phyloP scores from a whole-genome alignment of 768 basidiomycete genomes.

The Cantharellus cinnabarinus region DNA sequence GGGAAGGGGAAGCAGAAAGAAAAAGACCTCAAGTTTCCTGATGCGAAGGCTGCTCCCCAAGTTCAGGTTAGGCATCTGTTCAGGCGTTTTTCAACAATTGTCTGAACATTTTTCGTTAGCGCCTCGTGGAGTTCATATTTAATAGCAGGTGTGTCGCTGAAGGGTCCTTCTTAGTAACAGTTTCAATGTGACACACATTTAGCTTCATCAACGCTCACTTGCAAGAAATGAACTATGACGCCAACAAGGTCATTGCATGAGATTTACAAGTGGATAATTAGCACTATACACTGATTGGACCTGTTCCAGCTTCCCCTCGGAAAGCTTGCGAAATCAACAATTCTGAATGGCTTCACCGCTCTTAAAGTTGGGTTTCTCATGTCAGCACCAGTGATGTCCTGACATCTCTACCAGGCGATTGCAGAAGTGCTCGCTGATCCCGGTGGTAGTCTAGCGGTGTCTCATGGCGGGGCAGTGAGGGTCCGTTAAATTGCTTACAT shows the following conservation, averaged over 20 bases:
- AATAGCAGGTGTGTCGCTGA: conserved; percentile 18
- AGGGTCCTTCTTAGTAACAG: not conserved
- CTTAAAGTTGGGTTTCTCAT: conserved; percentile 24
- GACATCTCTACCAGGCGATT: conserved; percentile 18
- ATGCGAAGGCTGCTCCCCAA: conserved; percentile 24
- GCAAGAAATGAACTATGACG: conserved; percentile 46
- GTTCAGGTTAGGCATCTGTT: conserved; percentile 13
- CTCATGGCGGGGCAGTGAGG: conserved; percentile 18
- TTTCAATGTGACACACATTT: not conserved
- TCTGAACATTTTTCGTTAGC: not conserved
- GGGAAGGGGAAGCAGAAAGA: conserved; percentile 17
- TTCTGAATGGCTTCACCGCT: conserved; percentile 36
- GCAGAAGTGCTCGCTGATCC: conserved; percentile 33
- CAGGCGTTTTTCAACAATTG: not conserved
- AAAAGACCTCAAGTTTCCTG: conserved; percentile 21
- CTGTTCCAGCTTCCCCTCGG: conserved; percentile 28
- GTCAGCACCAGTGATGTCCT: not conserved
- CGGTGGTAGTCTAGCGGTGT: conserved; percentile 19
- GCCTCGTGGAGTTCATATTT: conserved; percentile 9
- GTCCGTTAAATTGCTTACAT: not conserved
- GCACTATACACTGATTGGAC: not conserved
- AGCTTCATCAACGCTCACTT: conserved; percentile 34
- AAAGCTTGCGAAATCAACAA: conserved; percentile 41
- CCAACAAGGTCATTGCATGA: conserved; percentile 21
- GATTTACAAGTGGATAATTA: not conserved